A percentile compares a stretch with the other conserved stretches of the same genome.
phyloP scores from a whole-genome alignment of 2,329 filamentous ascomycete genomes.

The Colletotrichum euphorbiae region DNA sequence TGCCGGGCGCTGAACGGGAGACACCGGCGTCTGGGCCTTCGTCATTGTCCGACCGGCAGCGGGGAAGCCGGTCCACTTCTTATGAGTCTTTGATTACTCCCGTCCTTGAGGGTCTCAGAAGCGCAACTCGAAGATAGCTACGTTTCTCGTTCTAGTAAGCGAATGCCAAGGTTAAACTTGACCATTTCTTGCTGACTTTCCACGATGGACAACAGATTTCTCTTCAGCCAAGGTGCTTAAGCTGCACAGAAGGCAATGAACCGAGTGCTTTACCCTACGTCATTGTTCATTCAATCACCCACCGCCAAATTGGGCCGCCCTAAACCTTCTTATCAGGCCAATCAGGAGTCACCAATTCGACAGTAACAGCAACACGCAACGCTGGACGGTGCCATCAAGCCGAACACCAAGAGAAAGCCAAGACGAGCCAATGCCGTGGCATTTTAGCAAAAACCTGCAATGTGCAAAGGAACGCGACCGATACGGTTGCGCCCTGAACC shows the following conservation, averaged over 20 bases:
- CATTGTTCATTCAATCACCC: not conserved
- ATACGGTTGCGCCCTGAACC: not conserved
- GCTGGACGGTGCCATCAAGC: not conserved
- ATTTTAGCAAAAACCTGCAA: not conserved
- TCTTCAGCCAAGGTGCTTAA: too few relatives aligned
- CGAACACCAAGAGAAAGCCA: slow-evolving; percentile 31
- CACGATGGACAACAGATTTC: too few relatives aligned
- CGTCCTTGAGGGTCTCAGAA: not conserved
- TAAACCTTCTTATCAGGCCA: slow-evolving; percentile 16
- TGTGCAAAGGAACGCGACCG: not conserved
- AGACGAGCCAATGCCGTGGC: slow-evolving; percentile 16
- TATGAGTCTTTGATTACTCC: too few relatives aligned
- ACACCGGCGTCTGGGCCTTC: slow-evolving; percentile 23
- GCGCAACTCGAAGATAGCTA: too few relatives aligned
- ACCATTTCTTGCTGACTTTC: too few relatives aligned
- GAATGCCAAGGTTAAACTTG: too few relatives aligned
- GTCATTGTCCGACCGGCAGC: slow-evolving; percentile 2
- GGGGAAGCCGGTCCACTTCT: not conserved
- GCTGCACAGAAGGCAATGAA: too few relatives aligned
- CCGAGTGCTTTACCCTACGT: not conserved
- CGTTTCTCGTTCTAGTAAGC: too few relatives aligned
- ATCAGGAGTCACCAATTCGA: slow-evolving; percentile 11
- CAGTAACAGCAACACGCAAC: slow-evolving; percentile 2
- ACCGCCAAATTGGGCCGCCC: not conserved
- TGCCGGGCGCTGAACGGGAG: slow-evolving; percentile 32